Conservation (phyloP, 1,284 basidiomycete species). For the Ganoderma sinense region DNA sequence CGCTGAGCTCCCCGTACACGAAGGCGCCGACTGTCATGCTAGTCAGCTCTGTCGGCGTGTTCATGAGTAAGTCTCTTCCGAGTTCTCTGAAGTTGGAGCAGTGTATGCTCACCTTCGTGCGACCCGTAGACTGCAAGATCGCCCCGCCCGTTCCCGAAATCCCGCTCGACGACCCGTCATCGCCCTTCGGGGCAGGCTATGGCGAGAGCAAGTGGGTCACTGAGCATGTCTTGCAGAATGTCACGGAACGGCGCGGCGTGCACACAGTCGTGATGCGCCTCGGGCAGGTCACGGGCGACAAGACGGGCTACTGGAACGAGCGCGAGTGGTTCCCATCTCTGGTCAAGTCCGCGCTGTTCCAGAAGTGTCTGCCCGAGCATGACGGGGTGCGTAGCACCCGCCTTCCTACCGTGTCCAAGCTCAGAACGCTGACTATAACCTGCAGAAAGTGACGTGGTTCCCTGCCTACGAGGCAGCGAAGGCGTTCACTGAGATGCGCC, state of each 20-base stretch:
- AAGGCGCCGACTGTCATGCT: constrained; percentile 38
- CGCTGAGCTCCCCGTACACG: constrained; percentile 34
- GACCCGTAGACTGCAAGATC: constrained; percentile 21
- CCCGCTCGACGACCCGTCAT: constrained; percentile 29
- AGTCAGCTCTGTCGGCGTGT: constrained; percentile 42
- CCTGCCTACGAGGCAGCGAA: constrained; percentile 35
- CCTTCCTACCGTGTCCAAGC: background rate
- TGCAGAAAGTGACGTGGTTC: constrained; percentile 36
- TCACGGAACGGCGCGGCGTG: constrained; percentile 33
- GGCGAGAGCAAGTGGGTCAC: constrained; percentile 50
- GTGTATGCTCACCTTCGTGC: background rate
- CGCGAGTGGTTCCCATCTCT: constrained; percentile 55
- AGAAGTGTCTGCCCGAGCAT: constrained; percentile 39
- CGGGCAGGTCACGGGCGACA: constrained; percentile 50
- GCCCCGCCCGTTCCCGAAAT: constrained; percentile 23
- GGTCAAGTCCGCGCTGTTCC: constrained; percentile 42
- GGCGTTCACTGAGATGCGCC: constrained; percentile 34
- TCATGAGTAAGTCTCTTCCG: constrained; percentile 25
- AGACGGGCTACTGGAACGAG: constrained; percentile 51
- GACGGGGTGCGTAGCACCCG: constrained; percentile 17
- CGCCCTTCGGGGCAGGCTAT: constrained; percentile 47
- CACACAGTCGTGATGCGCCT: constrained; percentile 46
- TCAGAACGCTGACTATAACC: background rate
- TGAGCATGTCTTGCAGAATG: constrained; percentile 40
- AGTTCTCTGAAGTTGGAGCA: background rate